Evolutionary conservation across 2,329 filamentous ascomycete genomes (phyloP).

Genomic region (Pleoardoris graminearum): DNA sequence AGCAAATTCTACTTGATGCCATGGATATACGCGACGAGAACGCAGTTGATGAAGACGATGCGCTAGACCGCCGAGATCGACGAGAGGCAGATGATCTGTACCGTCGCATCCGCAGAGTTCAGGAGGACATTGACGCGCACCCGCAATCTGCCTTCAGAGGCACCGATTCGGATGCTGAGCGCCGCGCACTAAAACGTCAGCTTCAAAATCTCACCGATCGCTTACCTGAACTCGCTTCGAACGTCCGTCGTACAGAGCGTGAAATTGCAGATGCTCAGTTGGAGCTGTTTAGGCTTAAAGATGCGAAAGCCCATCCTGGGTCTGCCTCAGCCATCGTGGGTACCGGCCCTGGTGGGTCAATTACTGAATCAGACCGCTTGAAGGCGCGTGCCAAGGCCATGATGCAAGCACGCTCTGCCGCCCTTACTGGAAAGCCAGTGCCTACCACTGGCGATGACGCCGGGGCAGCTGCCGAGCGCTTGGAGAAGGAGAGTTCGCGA

Average conservation of each 20-base stretch:
- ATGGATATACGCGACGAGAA: conserved; percentile 96
- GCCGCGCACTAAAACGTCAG: conserved; percentile 82
- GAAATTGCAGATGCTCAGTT: conserved; percentile 89
- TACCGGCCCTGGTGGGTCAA: conserved; percentile 84
- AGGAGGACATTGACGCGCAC: conserved; percentile 92
- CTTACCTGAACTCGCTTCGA: conserved; percentile 87
- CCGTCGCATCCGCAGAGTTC: conserved; percentile 83
- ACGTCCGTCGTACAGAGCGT: conserved; percentile 87
- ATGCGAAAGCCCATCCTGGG: conserved; percentile 87
- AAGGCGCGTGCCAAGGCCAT: conserved; percentile 95
- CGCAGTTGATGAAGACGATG: conserved; percentile 85
- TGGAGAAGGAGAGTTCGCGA: conserved; percentile 85
- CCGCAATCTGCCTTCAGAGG: conserved; percentile 67
- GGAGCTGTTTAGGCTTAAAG: conserved; percentile 89
- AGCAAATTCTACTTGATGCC: conserved; percentile 90
- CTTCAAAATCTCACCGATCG: conserved; percentile 86
- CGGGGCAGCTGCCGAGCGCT: conserved; percentile 75
- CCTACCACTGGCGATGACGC: conserved; percentile 72
- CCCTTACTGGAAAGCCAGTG: conserved; percentile 81
- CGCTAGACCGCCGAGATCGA: conserved; percentile 84
- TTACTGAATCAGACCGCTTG: conserved; percentile 91
- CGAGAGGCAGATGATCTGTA: conserved; percentile 94
- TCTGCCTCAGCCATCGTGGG: conserved; percentile 82
- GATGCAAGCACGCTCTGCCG: conserved; percentile 97
- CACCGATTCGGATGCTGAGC: conserved; percentile 84